These are phyloP conservation scores for Combretum micranthum DNA, from an alignment of 345 rosid genomes.

Conservation along the genomic window DNA sequence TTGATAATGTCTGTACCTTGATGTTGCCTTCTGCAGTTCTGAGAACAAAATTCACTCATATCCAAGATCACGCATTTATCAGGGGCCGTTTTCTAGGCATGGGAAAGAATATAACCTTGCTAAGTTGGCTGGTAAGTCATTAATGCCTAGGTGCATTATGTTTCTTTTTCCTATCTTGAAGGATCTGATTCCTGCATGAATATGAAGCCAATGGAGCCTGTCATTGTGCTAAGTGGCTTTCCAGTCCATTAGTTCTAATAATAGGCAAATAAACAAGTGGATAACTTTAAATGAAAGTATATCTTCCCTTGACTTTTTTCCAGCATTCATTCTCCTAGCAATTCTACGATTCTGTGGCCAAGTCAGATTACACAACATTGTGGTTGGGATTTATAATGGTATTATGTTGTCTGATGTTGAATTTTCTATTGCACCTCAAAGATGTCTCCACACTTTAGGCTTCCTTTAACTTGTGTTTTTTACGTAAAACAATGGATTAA, in stretches of 20 bases:
- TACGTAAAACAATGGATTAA: slow-evolving; percentile 7
- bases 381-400: slow-evolving; percentile 85
- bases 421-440: not conserved
- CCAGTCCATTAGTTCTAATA: too few relatives aligned
- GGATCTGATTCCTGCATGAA: not conserved
- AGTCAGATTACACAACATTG: slow-evolving; percentile 70
- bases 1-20: not conserved
- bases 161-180: not conserved
- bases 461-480: not conserved
- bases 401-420: slow-evolving; percentile 13
- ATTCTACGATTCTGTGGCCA: slow-evolving; percentile 65
- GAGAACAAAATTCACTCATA: slow-evolving; percentile 31
- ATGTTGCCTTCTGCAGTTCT: slow-evolving; percentile 26
- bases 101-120: slow-evolving; percentile 43
- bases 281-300: too few relatives aligned
- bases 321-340: slow-evolving; percentile 91
- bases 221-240: too few relatives aligned
- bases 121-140: slow-evolving; percentile 66
- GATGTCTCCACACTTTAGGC: not conserved
- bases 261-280: too few relatives aligned
- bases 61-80: slow-evolving; percentile 68
- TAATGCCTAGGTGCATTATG: not conserved
- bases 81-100: slow-evolving; percentile 57
- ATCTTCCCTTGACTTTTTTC: not conserved
- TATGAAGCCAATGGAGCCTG: too few relatives aligned